phyloP scores from a whole-genome alignment of 2,329 filamentous ascomycete species.

The Fusarium transvaalense region DNA sequence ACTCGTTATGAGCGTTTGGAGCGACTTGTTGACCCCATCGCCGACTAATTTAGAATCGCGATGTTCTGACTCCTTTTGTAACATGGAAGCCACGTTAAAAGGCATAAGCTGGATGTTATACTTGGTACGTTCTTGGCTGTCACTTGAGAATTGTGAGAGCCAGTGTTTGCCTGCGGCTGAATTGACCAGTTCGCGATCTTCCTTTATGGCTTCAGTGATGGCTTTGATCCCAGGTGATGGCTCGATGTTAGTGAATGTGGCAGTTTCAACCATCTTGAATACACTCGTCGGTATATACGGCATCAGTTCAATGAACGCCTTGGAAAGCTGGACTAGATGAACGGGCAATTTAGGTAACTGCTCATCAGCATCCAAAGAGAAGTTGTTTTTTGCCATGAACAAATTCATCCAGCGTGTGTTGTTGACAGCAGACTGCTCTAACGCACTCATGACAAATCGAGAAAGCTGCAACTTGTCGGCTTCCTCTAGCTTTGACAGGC shows the following conservation, averaged over 20 bases:
- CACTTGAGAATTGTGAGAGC: constrained; percentile 42
- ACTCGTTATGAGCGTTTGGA: constrained; percentile 24
- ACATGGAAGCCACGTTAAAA: background rate
- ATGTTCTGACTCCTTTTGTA: constrained; percentile 9
- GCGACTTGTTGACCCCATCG: background rate
- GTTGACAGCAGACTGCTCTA: constrained; percentile 48
- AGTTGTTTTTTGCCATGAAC: constrained; percentile 50
- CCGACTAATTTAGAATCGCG: constrained; percentile 14
- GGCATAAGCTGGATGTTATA: constrained; percentile 5
- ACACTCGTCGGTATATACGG: constrained; percentile 33
- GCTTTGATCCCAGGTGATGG: constrained; percentile 39
- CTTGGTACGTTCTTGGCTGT: background rate
- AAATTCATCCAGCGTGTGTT: constrained; percentile 51
- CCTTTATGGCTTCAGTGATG: constrained; percentile 45
- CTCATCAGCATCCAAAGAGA: constrained; percentile 39
- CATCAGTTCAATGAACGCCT: constrained; percentile 28
- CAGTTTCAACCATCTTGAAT: constrained; percentile 34
- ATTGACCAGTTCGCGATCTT: constrained; percentile 39
- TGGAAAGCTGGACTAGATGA: constrained; percentile 14
- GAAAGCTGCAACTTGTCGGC: constrained; percentile 32
- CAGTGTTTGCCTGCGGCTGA: constrained; percentile 52
- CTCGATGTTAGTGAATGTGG: constrained; percentile 42
- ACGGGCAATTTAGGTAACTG: constrained; percentile 46
- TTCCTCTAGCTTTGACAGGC: background rate
- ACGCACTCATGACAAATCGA: constrained; percentile 41